A percentile compares a stretch with the other conserved stretches of the same genome.
phyloP scores from a whole-genome alignment of 148 eudicot genomes.

The Beta vulgaris region DNA sequence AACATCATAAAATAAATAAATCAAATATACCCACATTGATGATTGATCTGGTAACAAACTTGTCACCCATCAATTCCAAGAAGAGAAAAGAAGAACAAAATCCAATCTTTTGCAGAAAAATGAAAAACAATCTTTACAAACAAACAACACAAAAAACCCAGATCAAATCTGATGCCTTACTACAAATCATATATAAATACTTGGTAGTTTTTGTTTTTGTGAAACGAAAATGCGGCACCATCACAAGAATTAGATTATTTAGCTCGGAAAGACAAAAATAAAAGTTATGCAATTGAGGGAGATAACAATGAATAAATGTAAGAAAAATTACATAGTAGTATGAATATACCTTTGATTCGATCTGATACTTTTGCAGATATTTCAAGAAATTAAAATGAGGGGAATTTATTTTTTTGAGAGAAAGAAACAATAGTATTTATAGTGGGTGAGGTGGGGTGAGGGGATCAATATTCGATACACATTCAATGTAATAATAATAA shows the following conservation, averaged over 20 bases:
- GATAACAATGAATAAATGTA: neutral
- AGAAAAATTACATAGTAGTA: neutral
- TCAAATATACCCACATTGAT: slow-evolving; percentile 11
- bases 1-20: slow-evolving; percentile 1
- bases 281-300: neutral
- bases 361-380: slow-evolving; percentile 29
- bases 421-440: neutral
- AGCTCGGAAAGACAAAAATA: neutral
- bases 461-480: too few species aligned
- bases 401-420: neutral
- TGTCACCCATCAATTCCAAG: slow-evolving; percentile 1
- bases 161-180: slow-evolving; percentile 20
- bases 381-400: neutral
- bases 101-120: neutral
- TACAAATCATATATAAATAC: too few species aligned
- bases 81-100: slow-evolving; percentile 10
- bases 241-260: neutral
- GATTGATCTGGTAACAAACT: slow-evolving; percentile 9
- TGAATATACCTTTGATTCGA: slow-evolving; percentile 37
- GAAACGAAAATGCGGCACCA: slow-evolving; percentile 1
- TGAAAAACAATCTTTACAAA: neutral
- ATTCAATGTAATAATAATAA: too few species aligned
- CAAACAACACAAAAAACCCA: neutral
- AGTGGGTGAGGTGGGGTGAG: neutral
- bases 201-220: neutral